These are phyloP conservation scores for Annulohypoxylon moriforme DNA, from an alignment of 495 filamentous ascomycete genomes.

Conservation along the genomic window DNA sequence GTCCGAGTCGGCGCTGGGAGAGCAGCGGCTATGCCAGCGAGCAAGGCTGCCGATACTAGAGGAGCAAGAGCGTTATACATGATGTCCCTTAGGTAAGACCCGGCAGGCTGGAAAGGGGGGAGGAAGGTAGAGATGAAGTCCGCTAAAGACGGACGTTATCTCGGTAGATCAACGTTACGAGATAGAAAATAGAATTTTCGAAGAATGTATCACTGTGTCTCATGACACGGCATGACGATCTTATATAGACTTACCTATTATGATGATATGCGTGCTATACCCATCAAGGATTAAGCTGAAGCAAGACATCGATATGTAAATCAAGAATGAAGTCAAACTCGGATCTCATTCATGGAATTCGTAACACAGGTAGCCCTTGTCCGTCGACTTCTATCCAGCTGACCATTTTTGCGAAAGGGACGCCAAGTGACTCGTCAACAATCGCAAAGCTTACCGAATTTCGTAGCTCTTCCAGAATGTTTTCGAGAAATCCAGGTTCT, in stretches of 20 bases:
- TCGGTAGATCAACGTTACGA: constrained; percentile 4
- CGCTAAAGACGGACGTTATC: background rate
- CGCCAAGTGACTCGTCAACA: constrained; percentile 11
- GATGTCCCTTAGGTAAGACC: constrained; percentile 15
- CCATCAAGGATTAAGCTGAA: constrained; percentile 2
- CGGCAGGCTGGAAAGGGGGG: background rate
- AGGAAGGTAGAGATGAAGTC: background rate
- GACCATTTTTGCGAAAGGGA: constrained; percentile 5
- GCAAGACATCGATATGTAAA: constrained; percentile 1
- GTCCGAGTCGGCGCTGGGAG: constrained; percentile 47
- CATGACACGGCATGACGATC: constrained; percentile 6
- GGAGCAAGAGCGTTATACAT: constrained; percentile 39
- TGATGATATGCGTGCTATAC: background rate
- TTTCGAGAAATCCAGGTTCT: constrained; percentile 16
- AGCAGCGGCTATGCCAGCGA: constrained; percentile 48
- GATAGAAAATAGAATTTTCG: background rate
- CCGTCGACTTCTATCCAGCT: constrained; percentile 16
- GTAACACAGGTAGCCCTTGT: background rate
- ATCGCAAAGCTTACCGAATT: constrained; percentile 22
- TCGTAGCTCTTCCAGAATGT: constrained; percentile 22
- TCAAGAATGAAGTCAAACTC: background rate
- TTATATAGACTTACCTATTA: constrained; percentile 24
- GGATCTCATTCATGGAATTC: background rate
- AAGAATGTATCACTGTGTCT: background rate
- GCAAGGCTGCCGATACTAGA: constrained; percentile 40